phyloP scores from a whole-genome alignment of 768 basidiomycete genomes.

The Termitomyces sp. region DNA sequence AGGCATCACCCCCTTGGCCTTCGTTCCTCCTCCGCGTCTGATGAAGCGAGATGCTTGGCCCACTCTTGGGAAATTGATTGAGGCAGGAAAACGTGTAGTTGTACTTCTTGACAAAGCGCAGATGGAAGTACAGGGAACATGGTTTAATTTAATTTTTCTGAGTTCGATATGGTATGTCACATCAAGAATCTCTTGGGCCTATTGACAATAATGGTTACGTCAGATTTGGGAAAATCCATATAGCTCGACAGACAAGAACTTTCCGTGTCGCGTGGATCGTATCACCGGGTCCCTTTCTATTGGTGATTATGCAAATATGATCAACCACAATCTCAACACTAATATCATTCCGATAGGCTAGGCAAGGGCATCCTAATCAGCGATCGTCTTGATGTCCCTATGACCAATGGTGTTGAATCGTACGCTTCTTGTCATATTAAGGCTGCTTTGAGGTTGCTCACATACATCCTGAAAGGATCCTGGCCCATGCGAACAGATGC shows the following conservation, averaged over 20 bases:
- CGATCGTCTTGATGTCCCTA: conserved; percentile 19
- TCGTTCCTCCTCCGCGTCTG: conserved; percentile 41
- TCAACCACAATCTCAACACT: conserved; percentile 39
- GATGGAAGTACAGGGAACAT: conserved; percentile 11
- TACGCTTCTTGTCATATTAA: conserved; percentile 9
- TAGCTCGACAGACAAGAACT: conserved; percentile 27
- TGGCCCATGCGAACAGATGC: conserved; percentile 38
- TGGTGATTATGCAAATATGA: conserved; percentile 33
- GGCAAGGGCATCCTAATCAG: conserved; percentile 21
- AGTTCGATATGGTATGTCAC: conserved; percentile 30
- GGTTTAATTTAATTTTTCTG: conserved; percentile 32
- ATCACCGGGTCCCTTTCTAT: conserved; percentile 27
- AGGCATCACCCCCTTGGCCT: conserved; percentile 39
- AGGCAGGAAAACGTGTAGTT: conserved; percentile 45
- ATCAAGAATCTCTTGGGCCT: background rate
- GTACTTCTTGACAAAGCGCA: conserved; percentile 41
- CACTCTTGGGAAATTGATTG: conserved; percentile 53
- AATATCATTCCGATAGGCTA: conserved; percentile 22
- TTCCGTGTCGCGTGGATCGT: conserved; percentile 37
- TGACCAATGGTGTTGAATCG: conserved; percentile 23
- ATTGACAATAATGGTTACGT: background rate
- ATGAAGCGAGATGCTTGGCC: conserved; percentile 51
- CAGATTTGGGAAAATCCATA: conserved; percentile 40
- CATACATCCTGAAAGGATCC: conserved; percentile 17
- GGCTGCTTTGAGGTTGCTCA: background rate